These are phyloP conservation scores for Lactuca saligna DNA, from an alignment of 129 eudicot genomes.

Conservation along the genomic window DNA sequence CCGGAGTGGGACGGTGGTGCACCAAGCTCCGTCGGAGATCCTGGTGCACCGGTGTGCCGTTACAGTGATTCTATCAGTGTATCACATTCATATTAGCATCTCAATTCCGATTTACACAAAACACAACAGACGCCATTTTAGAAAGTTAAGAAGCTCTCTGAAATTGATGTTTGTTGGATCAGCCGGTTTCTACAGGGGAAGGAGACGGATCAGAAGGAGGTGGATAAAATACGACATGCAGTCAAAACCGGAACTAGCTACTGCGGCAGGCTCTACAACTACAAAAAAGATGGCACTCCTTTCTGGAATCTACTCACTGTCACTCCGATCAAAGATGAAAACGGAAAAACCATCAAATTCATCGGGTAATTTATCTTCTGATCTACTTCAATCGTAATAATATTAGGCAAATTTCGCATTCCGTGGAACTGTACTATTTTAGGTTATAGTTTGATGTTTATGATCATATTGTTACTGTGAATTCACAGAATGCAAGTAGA, in stretches of 20 bases:
- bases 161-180: slow-evolving; percentile 30
- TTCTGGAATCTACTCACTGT: slow-evolving; percentile 95
- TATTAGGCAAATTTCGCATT: neutral
- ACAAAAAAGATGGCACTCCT: slow-evolving; percentile 96
- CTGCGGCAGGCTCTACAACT: slow-evolving; percentile 93
- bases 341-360: slow-evolving; percentile 78
- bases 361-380: slow-evolving; percentile 59
- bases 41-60: neutral
- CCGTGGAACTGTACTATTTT: neutral
- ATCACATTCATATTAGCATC: neutral
- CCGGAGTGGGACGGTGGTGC: slow-evolving; percentile 16
- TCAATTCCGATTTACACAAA: neutral
- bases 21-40: slow-evolving; percentile 9
- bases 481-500: slow-evolving; percentile 97
- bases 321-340: slow-evolving; percentile 89
- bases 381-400: neutral
- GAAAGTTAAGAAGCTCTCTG: slow-evolving; percentile 9
- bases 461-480: slow-evolving; percentile 6
- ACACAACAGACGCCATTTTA: neutral
- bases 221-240: slow-evolving; percentile 74
- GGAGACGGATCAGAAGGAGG: slow-evolving; percentile 92
- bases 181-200: slow-evolving; percentile 98
- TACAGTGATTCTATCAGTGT: slow-evolving; percentile 1
- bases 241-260: slow-evolving; percentile 76
- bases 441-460: neutral